Evolutionary conservation across 2,329 filamentous ascomycete genomes (phyloP), one percentile per base, ranked within the genome.

Genomic region (Penicillium sp.): DNA sequence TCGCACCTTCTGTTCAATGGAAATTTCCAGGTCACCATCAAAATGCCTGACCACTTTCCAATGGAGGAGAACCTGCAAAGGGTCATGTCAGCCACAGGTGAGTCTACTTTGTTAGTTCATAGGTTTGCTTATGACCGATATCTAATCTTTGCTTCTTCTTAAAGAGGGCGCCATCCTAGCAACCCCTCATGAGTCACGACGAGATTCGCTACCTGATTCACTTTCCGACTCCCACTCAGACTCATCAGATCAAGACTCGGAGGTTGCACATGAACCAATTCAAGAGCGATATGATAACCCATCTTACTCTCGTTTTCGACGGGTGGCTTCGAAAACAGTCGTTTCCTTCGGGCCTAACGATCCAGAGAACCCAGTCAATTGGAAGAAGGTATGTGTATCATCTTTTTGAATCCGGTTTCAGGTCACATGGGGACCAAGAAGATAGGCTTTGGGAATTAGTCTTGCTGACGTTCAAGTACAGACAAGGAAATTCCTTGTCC

Each of bases 271-370:
- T 53, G 71, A 73, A 53, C 64, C 70, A 9, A 68, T 72, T 6
- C 70, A 72, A 22, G 64, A 70, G 63, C 63, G 70, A 30, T 73
- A 71, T 66, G 67, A 59, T 6, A 66, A 70, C 15, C 69, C 68
- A 47, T 72, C 70, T 4, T 64, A 66, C 22, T 69, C 70, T 60
- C 69, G 70, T 56, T 75, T 76, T 45, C 73, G 73, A n/a, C 69
- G 63, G n/a, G 65, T 76, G 30, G 72, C 72, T 17, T 77, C 75
- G 10, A 78, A 77, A 60, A 77, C 72, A 4, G 63, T 78, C 17
- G 72, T 78, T 4, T 73, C 74, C 0, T 78, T 78, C 56, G 70
- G 73, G 6, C 68, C 69, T 1, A 70, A 74, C 58, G 75, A 78
- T 58, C 73, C 73, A 4, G 73, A 71, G 7, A 74, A 77, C 33